These are phyloP conservation scores for Loxodes magnus DNA, from an alignment of 73 alveolate genomes.

Conservation along the genomic window DNA sequence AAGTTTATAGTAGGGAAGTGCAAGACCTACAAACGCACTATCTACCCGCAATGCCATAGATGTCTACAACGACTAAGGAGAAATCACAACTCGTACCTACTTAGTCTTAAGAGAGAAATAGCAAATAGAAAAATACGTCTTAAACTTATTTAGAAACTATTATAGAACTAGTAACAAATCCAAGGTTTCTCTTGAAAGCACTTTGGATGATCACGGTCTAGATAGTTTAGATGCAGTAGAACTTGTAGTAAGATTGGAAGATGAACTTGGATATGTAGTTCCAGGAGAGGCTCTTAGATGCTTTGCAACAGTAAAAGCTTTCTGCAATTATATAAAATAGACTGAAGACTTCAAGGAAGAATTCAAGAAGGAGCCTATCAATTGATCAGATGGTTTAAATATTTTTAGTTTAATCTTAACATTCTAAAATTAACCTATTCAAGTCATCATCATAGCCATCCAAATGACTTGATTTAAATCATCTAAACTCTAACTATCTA, in stretches of 20 bases:
- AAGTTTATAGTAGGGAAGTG: too few species aligned
- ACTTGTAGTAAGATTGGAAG: conserved; percentile 44
- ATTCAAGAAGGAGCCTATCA: conserved; percentile 43
- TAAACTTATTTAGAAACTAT: conserved; percentile 24
- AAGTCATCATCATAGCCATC: too few species aligned
- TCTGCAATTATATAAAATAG: conserved; percentile 40
- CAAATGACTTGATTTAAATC: too few species aligned
- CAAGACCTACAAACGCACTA: too few species aligned
- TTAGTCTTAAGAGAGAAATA: conserved; percentile 32
- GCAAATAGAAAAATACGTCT: conserved; percentile 39
- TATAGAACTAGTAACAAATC: conserved; percentile 57
- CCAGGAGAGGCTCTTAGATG: conserved; percentile 53
- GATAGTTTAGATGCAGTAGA: conserved; percentile 47
- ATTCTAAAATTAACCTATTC: too few species aligned
- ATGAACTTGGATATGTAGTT: conserved; percentile 48
- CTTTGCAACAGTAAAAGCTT: conserved; percentile 41
- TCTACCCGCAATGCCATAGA: too few species aligned
- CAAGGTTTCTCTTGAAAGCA: conserved; percentile 19
- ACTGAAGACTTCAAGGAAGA: conserved; percentile 45
- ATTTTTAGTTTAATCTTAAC: too few species aligned
- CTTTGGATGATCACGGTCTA: conserved; percentile 42
- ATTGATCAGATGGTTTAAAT: too few species aligned
- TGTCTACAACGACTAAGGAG: not conserved
- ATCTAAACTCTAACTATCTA: too few species aligned
- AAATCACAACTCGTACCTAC: not conserved